Evolutionary conservation across 768 basidiomycete genomes (phyloP).

Genomic region (Hortiboletus campestris): DNA sequence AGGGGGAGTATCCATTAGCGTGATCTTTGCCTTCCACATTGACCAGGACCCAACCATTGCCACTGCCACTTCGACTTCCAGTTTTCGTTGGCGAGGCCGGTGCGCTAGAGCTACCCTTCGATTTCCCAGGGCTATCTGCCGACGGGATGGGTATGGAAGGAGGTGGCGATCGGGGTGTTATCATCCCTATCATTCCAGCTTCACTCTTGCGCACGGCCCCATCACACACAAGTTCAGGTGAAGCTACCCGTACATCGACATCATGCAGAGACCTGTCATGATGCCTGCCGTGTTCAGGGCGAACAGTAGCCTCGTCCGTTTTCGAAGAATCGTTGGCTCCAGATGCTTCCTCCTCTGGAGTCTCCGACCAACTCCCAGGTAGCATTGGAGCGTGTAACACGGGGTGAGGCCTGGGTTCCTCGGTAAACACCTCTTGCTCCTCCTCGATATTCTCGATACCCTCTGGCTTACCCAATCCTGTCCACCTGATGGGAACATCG

Average conservation of each 20-base stretch:
- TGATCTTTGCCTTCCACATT: slow-evolving; percentile 52
- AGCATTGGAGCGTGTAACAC: slow-evolving; percentile 37
- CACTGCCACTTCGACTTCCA: slow-evolving; percentile 36
- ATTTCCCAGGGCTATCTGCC: slow-evolving; percentile 24
- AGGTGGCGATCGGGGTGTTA: slow-evolving; percentile 32
- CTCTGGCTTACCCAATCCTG: slow-evolving; percentile 42
- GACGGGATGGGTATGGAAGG: slow-evolving; percentile 28
- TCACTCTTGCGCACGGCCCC: slow-evolving; percentile 58
- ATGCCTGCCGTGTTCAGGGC: slow-evolving; percentile 25
- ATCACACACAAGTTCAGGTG: slow-evolving; percentile 50
- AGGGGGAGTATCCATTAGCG: too few species aligned
- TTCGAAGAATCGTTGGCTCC: slow-evolving; percentile 28
- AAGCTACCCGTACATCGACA: slow-evolving; percentile 48
- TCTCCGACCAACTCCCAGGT: slow-evolving; percentile 56
- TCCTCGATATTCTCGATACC: slow-evolving; percentile 39
- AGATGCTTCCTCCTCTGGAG: slow-evolving; percentile 50
- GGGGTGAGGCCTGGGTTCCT: slow-evolving; percentile 22
- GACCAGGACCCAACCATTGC: slow-evolving; percentile 65
- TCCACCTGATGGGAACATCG: slow-evolving; percentile 64
- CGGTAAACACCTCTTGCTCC: slow-evolving; percentile 30
- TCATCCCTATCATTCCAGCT: slow-evolving; percentile 55
- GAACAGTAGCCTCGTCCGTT: slow-evolving; percentile 26
- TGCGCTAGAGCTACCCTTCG: slow-evolving; percentile 21
- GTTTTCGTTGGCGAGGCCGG: slow-evolving; percentile 36
- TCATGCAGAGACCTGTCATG: slow-evolving; percentile 44